A percentile compares a stretch with the other conserved stretches of the same genome.
These are phyloP conservation scores for Hyaloscypha finlandica DNA, from an alignment of 495 filamentous ascomycete species.

Conservation along the genomic window DNA sequence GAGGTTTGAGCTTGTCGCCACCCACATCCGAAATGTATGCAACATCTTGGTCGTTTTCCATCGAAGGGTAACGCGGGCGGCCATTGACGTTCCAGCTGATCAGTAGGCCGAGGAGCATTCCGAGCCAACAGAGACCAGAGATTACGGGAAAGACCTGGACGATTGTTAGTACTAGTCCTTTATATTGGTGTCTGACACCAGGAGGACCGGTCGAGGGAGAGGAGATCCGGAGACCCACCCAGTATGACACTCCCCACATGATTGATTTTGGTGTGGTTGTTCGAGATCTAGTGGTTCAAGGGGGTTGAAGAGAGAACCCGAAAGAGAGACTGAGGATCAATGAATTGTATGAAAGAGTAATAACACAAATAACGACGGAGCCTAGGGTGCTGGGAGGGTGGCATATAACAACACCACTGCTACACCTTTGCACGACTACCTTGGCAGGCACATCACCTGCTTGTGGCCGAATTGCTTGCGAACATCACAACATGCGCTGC, in stretches of 20 bases:
- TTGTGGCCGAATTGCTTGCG: not conserved
- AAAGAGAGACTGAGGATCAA: not conserved
- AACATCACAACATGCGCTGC: too few relatives aligned
- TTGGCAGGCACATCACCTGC: not conserved
- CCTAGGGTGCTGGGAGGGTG: not conserved
- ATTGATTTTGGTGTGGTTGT: conserved; percentile 32
- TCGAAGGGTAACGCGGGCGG: conserved; percentile 62
- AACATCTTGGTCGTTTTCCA: conserved; percentile 65
- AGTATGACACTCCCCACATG: conserved; percentile 65
- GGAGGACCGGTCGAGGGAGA: not conserved
- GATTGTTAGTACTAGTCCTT: conserved; percentile 29
- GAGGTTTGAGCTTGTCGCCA: conserved; percentile 65
- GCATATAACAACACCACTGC: not conserved
- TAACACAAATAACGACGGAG: not conserved
- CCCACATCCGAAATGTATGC: conserved; percentile 91
- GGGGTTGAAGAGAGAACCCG: not conserved
- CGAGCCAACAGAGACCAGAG: conserved; percentile 78
- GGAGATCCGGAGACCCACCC: conserved; percentile 40
- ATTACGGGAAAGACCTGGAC: conserved; percentile 79
- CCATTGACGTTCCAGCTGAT: conserved; percentile 60
- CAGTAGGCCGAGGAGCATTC: conserved; percentile 53
- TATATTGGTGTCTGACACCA: not conserved
- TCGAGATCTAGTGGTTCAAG: not conserved
- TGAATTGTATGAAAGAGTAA: not conserved
- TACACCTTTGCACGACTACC: not conserved